Evolutionary conservation across 1,284 basidiomycete species (phyloP), one percentile per base, ranked within the genome.

Genomic region (Ganoderma resinaceum): DNA sequence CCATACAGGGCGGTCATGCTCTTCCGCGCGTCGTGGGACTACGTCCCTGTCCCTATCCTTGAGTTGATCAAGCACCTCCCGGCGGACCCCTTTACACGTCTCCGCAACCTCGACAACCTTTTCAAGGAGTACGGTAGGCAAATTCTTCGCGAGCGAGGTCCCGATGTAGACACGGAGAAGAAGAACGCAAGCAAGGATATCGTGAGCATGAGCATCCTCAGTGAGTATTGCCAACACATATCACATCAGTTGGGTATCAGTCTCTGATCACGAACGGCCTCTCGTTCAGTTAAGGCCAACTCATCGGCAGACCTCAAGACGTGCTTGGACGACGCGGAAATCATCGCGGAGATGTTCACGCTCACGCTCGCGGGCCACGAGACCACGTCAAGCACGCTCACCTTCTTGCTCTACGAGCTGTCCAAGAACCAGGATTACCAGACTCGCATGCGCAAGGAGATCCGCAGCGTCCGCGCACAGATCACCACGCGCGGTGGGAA

Each of bases 211-310:
- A 84, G 78, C 66, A 73, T 84, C 29, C 77, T 86, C 12, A 77
- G 83, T 83, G 60, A 12, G 78, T 61, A 12, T 18, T 42, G 6
- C 40, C 40, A 14, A 6, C 40, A 18, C 38, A 5, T 42, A 42
- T 42, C 8, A 42, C 12, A 4, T 42, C 40, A 14, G 37, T 38
- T 38, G 1, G 37, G 11, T 14, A 38, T 38, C 37, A n/a, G 11
- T 3, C 42, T 7, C 46, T 53, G 18, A 33, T 37, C n/a, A 11
- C n/a, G 23, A 12, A 38, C 37, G n/a, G 31, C 20, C 31, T 9
- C 12, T 20, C 55, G n/a, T 38, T 0, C 60, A 88, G 88, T 88
- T 61, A 84, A 82, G 73, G 87, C 87, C 1, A 89, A 89, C 69
- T 77, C 78, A 49, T 83, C 84, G 2, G 78, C 83, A 46, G 78